Conservation (phyloP, 1,284 basidiomycete species). For the Macrocystidia cucumis region DNA sequence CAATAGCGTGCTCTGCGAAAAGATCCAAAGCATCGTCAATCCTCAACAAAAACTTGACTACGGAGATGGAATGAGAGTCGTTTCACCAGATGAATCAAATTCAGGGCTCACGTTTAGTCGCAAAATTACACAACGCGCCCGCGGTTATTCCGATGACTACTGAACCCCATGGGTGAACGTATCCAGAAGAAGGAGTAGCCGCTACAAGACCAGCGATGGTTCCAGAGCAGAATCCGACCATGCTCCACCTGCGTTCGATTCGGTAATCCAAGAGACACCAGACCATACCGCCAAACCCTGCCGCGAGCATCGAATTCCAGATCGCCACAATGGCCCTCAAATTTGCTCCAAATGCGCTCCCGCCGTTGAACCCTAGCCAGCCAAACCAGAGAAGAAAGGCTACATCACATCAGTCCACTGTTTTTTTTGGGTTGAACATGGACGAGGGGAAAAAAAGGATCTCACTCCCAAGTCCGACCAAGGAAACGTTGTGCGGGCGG, state of each 20-base stretch:
- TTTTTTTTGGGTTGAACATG: slow-evolving; percentile 16
- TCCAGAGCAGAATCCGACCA: slow-evolving; percentile 90
- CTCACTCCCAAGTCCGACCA: slow-evolving; percentile 79
- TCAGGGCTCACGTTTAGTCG: slow-evolving; percentile 72
- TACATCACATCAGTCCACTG: slow-evolving; percentile 32
- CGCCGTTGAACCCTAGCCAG: slow-evolving; percentile 67
- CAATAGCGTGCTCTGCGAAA: slow-evolving; percentile 88
- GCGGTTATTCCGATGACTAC: slow-evolving; percentile 75
- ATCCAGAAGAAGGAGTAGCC: slow-evolving; percentile 79
- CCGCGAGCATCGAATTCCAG: slow-evolving; percentile 84
- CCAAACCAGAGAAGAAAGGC: slow-evolving; percentile 83
- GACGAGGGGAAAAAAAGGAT: slow-evolving; percentile 17
- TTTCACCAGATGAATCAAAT: background rate
- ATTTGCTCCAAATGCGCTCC: slow-evolving; percentile 86
- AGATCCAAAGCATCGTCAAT: slow-evolving; percentile 85
- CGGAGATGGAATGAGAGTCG: background rate
- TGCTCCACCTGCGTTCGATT: slow-evolving; percentile 71
- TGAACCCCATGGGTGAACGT: slow-evolving; percentile 59
- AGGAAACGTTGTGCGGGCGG: slow-evolving; percentile 88
- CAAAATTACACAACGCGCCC: slow-evolving; percentile 78
- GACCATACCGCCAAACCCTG: slow-evolving; percentile 72
- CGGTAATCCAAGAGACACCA: slow-evolving; percentile 89
- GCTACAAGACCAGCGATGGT: slow-evolving; percentile 87
- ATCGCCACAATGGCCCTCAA: slow-evolving; percentile 82
- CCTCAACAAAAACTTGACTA: slow-evolving; percentile 60